Base-by-base conservation (phyloP, 306 rosid species). In the Argentina anserina region DNA sequence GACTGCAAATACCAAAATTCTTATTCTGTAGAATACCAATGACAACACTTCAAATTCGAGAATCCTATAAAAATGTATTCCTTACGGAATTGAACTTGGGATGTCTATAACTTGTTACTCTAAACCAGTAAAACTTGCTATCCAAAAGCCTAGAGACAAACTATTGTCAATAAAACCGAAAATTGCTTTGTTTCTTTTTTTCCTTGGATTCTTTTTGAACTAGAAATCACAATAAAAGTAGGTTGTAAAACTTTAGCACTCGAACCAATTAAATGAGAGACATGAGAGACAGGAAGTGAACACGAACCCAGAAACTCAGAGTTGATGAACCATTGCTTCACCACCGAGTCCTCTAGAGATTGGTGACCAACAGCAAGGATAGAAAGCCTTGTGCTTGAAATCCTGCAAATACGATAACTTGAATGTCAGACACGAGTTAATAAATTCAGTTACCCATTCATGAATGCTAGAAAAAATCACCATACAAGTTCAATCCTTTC, bases 281-380 rank as follows among this genome's bases (percentile, higher is more conserved):
- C 20, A 20, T 20, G 29, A 36, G 18, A 21, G 0, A 25, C 20
- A 21, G 46, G 53, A 3, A 31, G 64, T 76, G 39, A 66, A n/a
- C 59, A 63, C 80, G 74, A 67, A 78, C 84, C 79, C 55, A 43
- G 60, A 84, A 77, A 52, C 28, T 67, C 45, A 69, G 40, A 75
- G 28, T 9, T 45, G 29, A 72, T 55, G 69, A 83, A 31, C 76
- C 86, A 67, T 67, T 65, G 28, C 49, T 59, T 72, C 60, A 62
- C 73, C 71, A 34, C 70, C n/a, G 33, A 75, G 37, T 69, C 75
- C 72, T 43, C 36, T 69, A 59, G 65, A 80, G 78, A 84, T 77
- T 86, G 53, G 41, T 45, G 69, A 77, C 64, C 9, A 75, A 59
- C 41, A 25, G 72, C 59, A 50, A 81, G 76, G 73, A 81, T 81